Conservation (phyloP, 345 rosid species). For the Psidium guajava region DNA sequence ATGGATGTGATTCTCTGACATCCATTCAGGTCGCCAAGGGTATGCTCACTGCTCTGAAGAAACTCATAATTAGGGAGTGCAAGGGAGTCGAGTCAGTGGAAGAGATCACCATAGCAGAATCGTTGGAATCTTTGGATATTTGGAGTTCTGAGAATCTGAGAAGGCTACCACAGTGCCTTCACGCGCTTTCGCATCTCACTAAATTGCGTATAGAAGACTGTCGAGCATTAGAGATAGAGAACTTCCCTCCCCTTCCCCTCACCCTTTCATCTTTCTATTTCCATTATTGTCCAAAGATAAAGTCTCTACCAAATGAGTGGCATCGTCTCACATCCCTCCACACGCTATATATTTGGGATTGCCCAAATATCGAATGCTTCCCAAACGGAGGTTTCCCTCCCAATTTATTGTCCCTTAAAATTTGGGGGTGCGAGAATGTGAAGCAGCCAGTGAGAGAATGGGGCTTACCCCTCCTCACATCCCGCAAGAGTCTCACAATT, state of each 20-base stretch:
- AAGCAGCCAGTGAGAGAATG: neutral
- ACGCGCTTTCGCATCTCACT: neutral
- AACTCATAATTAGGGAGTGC: rapidly evolving
- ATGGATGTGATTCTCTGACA: no score
- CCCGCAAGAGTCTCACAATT: rapidly evolving
- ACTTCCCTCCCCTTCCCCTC: neutral
- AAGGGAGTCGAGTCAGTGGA: neutral
- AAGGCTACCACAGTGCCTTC: neutral
- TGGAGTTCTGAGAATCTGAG: rapidly evolving
- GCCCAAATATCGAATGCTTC: neutral
- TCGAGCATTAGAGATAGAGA: neutral
- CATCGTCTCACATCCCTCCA: neutral
- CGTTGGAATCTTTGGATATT: neutral
- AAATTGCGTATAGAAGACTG: rapidly evolving
- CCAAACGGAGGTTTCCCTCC: neutral
- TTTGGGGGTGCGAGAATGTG: neutral
- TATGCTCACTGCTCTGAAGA: no score
- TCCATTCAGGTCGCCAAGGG: no score
- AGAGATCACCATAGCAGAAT: neutral
- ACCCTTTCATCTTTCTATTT: neutral
- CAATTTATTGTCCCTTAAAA: rapidly evolving
- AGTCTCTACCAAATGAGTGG: neutral
- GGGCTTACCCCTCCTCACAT: neutral
- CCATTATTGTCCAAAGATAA: neutral
- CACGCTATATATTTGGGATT: rapidly evolving